Conservation (phyloP, 352 stramenopile species). For the Phytophthora hibernalis region DNA sequence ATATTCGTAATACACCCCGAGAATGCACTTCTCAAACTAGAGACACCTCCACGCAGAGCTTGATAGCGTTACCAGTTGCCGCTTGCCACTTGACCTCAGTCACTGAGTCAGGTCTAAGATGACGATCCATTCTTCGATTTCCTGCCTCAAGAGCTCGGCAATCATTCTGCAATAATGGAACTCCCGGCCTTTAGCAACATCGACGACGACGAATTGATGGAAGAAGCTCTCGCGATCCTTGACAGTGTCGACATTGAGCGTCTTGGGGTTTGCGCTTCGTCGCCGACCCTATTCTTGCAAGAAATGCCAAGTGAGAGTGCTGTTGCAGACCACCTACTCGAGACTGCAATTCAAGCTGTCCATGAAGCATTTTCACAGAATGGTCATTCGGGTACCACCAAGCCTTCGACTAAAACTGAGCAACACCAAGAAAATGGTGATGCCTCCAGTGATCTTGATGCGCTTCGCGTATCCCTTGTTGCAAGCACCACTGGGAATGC, state of each 20-base stretch:
- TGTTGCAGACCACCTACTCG: constrained; percentile 14
- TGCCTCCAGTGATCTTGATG: background rate
- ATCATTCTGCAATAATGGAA: constrained; percentile 17
- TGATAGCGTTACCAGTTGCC: constrained; percentile 12
- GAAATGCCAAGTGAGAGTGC: constrained; percentile 3
- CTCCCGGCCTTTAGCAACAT: background rate
- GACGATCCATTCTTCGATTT: constrained; percentile 25
- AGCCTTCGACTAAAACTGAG: background rate
- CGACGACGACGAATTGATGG: constrained; percentile 26
- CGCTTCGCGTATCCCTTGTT: background rate
- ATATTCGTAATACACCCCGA: background rate
- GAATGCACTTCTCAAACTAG: background rate
- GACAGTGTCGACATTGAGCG: constrained; percentile 24
- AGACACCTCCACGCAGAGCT: background rate
- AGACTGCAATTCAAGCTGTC: constrained; percentile 22
- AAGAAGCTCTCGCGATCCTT: constrained; percentile 31
- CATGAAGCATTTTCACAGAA: constrained; percentile 8
- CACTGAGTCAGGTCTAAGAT: constrained; percentile 1
- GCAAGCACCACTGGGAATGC: background rate
- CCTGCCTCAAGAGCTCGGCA: background rate
- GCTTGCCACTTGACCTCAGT: constrained; percentile 2
- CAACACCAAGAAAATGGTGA: background rate
- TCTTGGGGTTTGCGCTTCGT: constrained; percentile 4
- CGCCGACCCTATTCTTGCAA: background rate
- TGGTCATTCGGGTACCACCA: background rate